A percentile compares a stretch with the other conserved stretches of the same genome.
Conservation (phyloP, 202 grass and related monocot genomes). For the Dendrocalamus latiflorus region DNA sequence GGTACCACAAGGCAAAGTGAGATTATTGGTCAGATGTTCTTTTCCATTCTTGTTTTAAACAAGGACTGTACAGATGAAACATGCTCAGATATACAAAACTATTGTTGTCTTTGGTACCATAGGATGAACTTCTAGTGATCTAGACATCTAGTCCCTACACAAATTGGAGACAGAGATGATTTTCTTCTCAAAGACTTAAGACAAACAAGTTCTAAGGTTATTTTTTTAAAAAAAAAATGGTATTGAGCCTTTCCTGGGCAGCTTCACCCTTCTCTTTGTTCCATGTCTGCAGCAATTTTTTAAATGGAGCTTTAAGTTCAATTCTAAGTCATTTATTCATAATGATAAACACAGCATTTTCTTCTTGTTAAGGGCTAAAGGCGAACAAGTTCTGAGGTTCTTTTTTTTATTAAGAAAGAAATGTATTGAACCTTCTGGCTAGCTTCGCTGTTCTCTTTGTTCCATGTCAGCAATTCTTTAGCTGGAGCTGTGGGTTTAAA, state of each 20-base stretch:
- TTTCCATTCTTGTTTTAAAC: neutral
- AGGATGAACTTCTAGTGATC: neutral
- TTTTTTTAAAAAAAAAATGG: too few species aligned
- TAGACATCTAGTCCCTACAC: too few species aligned
- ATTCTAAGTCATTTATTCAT: neutral
- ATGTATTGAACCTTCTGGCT: neutral
- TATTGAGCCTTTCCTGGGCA: neutral
- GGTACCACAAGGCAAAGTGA: neutral
- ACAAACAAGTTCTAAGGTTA: too few species aligned
- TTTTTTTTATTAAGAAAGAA: neutral
- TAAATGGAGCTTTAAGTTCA: neutral
- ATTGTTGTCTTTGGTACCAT: neutral
- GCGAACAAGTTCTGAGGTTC: neutral
- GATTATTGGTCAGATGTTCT: neutral
- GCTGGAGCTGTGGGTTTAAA: neutral
- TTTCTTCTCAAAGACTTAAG: neutral
- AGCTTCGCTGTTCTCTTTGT: neutral
- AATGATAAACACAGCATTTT: neutral
- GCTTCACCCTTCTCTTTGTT: neutral
- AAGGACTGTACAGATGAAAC: neutral
- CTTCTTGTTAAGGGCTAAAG: neutral
- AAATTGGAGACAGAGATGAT: neutral
- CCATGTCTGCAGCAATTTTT: neutral
- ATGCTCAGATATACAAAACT: neutral
- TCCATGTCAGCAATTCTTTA: neutral